Evolutionary conservation across 1,284 basidiomycete genomes (phyloP), one percentile per base, ranked within the genome.

Genomic region (Rhodotorula sp.): DNA sequence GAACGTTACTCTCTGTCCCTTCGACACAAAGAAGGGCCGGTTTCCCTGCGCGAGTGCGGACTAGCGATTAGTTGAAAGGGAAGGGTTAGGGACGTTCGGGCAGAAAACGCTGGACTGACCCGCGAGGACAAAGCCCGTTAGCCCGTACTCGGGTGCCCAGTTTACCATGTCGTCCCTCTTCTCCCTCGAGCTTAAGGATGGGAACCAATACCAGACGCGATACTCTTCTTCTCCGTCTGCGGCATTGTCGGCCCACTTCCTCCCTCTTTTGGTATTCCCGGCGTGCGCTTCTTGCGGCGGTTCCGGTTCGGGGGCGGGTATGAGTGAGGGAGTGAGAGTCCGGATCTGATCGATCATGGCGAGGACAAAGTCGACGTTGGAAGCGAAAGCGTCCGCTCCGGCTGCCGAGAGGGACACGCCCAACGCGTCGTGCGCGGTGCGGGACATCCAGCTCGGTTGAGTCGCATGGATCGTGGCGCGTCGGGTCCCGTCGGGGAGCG

Each of bases 1-100:
- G 82, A 1, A 83, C 77, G 15, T 77, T 76, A 52, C 62, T 64
- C 2, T 78, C 78, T 0, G 78, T 79, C 0, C 83, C 83, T 72
- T 84, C 83, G 21, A 83, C 75, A 64, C 82, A 83, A 8, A 84
- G 77, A 12, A 84, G 63, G 0, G 79, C 83, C 0, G 83, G 83
- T 73, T 84, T 84, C 48, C 82, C 82, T 82, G 68, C 19, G 16
- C 16, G 21, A 8, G 15, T 5, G 54, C 16, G 23, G 4, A n/a
- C 19, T n/a, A n/a, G 2, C 12, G 45, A 15, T 3, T 1, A n/a
- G 49, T 23, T 14, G 10, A 3, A 6, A 38, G 6, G 31, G 7
- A 50, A 15, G 26, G 23, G 23, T 8, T 5, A 23, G 48, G 12
- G 26, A 5, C 3, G 26, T 5, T 43, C 21, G 34, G 31, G 26